Base-by-base conservation (phyloP, 2,329 filamentous ascomycete genomes). In the Botrytis hyacinthi region DNA sequence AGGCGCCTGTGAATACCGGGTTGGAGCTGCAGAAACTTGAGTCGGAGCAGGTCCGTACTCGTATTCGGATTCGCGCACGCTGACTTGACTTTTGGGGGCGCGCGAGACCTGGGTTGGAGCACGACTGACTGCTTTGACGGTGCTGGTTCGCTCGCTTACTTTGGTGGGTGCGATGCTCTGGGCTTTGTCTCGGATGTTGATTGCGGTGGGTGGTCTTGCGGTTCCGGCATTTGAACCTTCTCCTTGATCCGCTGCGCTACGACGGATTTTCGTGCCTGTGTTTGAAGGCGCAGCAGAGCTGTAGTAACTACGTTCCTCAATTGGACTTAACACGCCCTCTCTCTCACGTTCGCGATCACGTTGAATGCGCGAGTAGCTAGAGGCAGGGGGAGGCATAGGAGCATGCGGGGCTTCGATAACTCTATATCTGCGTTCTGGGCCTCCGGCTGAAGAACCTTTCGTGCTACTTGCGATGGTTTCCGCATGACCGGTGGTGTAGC, bases 241-340 rank as follows among this genome's bases (percentile, higher is more conserved):
- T 12, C 60, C 60, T 5, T 54, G 37, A 9, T 66, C 70, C 2
- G 48, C 61, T n/a, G 40, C 6, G 16, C 22, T 59, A 35, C 70
- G 18, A 5, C 70, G 60, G 5, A 72, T 54, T 46, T 72, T 72
- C 22, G 35, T 57, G 16, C 70, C 67, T 40, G 35, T 42, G 12
- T 68, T 54, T 7, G 48, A 42, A 32, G 48, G 65, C 16, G 48
- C 26, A 2, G 22, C 35, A 9, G 65, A 54, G n/a, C 65, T 68
- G 5, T 72, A 72, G 61, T 72, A 72, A 40, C 46, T 71, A 1
- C 72, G 46, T 42, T 73, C 72, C 18, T 48, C 60, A 14, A 73
- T 73, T 2, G 60, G 57, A 18, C 42, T 46, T 1, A 73, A 4
- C 4, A 60, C 68, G 1, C 70, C 67, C n/a, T 70, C 65, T 46